These are phyloP conservation scores for Sclerotinia glacialis DNA, from an alignment of 2,329 filamentous ascomycete species.

Conservation along the genomic window DNA sequence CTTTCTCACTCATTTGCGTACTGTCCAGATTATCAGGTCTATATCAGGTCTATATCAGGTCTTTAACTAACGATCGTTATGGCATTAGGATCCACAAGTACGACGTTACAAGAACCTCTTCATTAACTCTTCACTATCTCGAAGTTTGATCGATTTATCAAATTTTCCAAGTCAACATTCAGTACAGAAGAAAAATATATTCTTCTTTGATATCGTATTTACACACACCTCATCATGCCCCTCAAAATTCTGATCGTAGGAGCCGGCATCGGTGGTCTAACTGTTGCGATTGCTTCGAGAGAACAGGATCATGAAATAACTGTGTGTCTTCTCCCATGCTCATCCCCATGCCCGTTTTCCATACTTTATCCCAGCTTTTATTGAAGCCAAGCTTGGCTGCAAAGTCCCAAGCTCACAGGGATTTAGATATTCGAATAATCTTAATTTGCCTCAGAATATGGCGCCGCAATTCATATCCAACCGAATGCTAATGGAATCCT, in stretches of 20 bases:
- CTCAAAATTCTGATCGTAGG: slow-evolving; percentile 50
- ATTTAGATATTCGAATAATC: slow-evolving; percentile 55
- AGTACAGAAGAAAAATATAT: not conserved
- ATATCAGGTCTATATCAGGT: too few species aligned
- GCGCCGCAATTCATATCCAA: slow-evolving; percentile 60
- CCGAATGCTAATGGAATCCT: slow-evolving; percentile 61
- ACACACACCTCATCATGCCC: not conserved
- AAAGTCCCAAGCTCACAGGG: not conserved
- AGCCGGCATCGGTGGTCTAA: slow-evolving; percentile 58
- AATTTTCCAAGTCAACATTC: not conserved
- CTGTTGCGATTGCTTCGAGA: slow-evolving; percentile 58
- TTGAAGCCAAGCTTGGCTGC: not conserved
- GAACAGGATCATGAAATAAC: slow-evolving; percentile 48
- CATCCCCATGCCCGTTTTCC: not conserved
- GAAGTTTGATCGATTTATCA: too few species aligned
- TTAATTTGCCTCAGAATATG: slow-evolving; percentile 53
- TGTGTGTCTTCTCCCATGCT: not conserved
- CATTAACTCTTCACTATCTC: not conserved
- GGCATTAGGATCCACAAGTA: not conserved
- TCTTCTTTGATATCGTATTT: not conserved
- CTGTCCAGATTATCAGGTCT: not conserved
- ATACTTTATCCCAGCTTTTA: not conserved
- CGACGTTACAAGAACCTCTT: not conserved
- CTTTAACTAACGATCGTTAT: too few species aligned
- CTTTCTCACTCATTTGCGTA: not conserved